These are phyloP conservation scores for Trichoderma breve DNA, from an alignment of 2,329 filamentous ascomycete genomes.

Conservation along the genomic window DNA sequence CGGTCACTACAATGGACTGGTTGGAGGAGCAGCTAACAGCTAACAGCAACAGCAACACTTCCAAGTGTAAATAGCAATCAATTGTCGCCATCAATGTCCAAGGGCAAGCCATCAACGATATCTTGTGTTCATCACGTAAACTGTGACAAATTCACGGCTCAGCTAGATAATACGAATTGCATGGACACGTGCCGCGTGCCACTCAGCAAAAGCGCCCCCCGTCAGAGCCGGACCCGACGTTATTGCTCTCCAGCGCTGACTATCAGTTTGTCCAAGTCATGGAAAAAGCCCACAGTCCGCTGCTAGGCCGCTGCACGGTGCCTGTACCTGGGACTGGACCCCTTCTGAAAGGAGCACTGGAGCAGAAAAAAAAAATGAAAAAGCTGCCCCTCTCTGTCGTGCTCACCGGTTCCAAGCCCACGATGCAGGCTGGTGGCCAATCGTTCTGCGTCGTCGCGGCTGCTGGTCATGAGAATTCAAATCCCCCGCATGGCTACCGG, in stretches of 20 bases:
- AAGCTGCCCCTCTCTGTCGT: constrained; percentile 2
- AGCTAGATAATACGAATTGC: neutral
- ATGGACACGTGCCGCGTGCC: constrained; percentile 4
- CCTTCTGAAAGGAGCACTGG: neutral
- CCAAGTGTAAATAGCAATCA: neutral
- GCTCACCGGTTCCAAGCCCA: constrained; percentile 8
- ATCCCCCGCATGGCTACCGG: constrained; percentile 13
- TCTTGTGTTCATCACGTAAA: neutral
- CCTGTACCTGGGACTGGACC: constrained; percentile 8
- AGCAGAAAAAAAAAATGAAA: neutral
- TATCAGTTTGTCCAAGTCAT: neutral
- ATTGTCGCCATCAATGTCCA: neutral
- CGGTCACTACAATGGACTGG: neutral
- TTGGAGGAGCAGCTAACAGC: neutral
- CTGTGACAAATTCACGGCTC: neutral
- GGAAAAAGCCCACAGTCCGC: neutral
- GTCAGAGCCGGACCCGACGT: neutral
- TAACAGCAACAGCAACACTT: neutral
- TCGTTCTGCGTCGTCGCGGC: neutral
- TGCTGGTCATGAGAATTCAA: constrained; percentile 9
- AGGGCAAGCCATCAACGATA: neutral
- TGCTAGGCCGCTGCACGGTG: neutral
- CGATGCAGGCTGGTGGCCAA: neutral
- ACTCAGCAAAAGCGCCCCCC: neutral
- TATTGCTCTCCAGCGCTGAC: neutral